phyloP scores from a whole-genome alignment of 2,329 filamentous ascomycete species.

The Alternaria sp. region DNA sequence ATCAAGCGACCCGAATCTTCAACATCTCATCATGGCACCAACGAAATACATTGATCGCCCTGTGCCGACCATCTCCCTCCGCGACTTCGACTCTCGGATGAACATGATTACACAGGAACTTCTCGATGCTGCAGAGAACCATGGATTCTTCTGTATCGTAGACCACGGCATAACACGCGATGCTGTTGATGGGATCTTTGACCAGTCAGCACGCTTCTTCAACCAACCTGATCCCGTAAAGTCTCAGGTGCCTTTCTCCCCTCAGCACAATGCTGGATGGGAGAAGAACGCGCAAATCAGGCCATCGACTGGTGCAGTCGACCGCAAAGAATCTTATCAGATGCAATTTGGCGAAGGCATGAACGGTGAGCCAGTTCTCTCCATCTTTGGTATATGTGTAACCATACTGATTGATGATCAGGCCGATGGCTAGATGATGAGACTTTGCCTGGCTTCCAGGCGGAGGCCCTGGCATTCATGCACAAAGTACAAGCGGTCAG shows the following conservation, averaged over 20 bases:
- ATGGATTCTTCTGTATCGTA: constrained; percentile 68
- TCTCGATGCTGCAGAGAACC: constrained; percentile 64
- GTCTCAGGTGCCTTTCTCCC: constrained; percentile 60
- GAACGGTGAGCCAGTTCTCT: constrained; percentile 46
- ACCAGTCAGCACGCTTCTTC: constrained; percentile 64
- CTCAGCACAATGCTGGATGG: constrained; percentile 66
- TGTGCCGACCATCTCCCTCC: constrained; percentile 58
- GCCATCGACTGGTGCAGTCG: constrained; percentile 63
- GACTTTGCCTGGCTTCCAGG: constrained; percentile 60
- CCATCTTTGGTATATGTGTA: not conserved
- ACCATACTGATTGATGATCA: constrained; percentile 11
- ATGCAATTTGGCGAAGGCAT: constrained; percentile 68
- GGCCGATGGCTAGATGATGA: constrained; percentile 61
- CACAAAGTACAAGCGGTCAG: constrained; percentile 61
- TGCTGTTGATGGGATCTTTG: constrained; percentile 64
- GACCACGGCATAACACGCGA: constrained; percentile 63
- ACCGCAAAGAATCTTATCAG: constrained; percentile 70
- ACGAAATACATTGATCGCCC: constrained; percentile 22
- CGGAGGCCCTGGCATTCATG: constrained; percentile 63
- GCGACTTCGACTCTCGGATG: constrained; percentile 62
- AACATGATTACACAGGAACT: constrained; percentile 64
- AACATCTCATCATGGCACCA: constrained; percentile 16
- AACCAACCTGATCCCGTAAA: constrained; percentile 56
- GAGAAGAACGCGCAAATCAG: constrained; percentile 57
- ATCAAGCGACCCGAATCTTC: not conserved